Evolutionary conservation across 2,329 filamentous ascomycete species (phyloP), one percentile per base, ranked within the genome.

Genomic region (Raffaelea albimanens): DNA sequence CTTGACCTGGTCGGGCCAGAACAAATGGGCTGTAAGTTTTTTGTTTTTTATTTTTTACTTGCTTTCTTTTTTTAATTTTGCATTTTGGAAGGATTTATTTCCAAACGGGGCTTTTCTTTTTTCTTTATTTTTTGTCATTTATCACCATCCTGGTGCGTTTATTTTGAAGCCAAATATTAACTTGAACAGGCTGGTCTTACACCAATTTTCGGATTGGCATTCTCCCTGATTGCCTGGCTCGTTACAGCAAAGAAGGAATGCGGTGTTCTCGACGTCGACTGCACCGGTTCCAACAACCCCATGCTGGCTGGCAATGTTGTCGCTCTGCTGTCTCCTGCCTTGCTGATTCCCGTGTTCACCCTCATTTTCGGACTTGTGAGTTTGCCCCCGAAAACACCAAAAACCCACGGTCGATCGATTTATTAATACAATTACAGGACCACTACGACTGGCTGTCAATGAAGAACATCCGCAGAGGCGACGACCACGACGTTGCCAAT

Each of bases 221-320:
- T 80, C 55, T 79, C 84, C 1, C 67, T 91, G 19, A 80, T 82
- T 50, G 84, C 83, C 20, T 91, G 86, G 86, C 76, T 90, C 4
- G 85, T 89, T 5, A 88, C 85, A 0, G 77, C 85, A 4, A 80
- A 82, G 57, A 81, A 77, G 54, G 65, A 86, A 57, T 85, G 80
- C 56, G 85, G 84, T 19, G 65, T 67, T 2, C 73, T 95, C 22
- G 78, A 73, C 40, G 85, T 95, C 38, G 73, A 67, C 0, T 86
- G 83, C 55, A 91, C 87, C 0, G 90, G 90, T 2, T 77, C 81
- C n/a, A 94, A 94, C 65, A 78, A 86, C 53, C 86, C 88, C 13
- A 94, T 94, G 87, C 69, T 95, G 20, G 88, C 85, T 1, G 88
- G 88, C 29, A 95, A 95, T 55, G 86, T 95, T 3, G 80, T 83